Conservation (phyloP, 768 basidiomycete genomes). For the Termitomyces titanicus region DNA sequence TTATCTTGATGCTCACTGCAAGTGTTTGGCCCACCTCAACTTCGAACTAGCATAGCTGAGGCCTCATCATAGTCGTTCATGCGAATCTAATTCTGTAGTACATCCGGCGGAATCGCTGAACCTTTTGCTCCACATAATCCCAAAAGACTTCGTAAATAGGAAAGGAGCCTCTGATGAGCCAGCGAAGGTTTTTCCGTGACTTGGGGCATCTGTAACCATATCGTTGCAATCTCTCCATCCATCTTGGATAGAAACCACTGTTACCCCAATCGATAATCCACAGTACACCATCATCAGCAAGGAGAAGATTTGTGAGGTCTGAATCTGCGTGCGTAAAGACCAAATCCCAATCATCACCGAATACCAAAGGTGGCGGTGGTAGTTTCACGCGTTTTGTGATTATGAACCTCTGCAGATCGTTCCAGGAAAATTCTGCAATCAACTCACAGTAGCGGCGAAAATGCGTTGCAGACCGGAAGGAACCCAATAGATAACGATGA, state of each 20-base stretch:
- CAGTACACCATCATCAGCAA: conserved; percentile 21
- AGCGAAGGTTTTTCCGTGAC: not conserved
- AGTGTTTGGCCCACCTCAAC: too few species aligned
- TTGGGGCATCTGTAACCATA: not conserved
- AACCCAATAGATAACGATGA: not conserved
- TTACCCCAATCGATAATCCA: conserved; percentile 30
- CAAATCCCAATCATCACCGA: conserved; percentile 9
- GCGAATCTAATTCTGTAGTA: not conserved
- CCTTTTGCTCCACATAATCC: not conserved
- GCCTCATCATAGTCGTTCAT: too few species aligned
- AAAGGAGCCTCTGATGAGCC: conserved; percentile 1
- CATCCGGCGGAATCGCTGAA: not conserved
- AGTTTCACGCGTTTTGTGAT: not conserved
- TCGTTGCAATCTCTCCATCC: conserved; percentile 19
- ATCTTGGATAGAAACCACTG: conserved; percentile 25
- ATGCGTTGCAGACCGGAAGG: conserved; percentile 2
- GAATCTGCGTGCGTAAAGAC: conserved; percentile 26
- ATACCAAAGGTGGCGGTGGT: not conserved
- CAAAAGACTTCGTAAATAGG: not conserved
- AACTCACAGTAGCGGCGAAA: conserved; percentile 1
- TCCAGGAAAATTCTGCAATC: not conserved
- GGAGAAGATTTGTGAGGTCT: conserved; percentile 22
- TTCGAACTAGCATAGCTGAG: too few species aligned
- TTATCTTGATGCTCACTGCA: too few species aligned
- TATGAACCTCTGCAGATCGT: not conserved